Evolutionary conservation across 2,329 filamentous ascomycete genomes (phyloP), one percentile per base, ranked within the genome.

Genomic region (Calonectria hongkongensis): DNA sequence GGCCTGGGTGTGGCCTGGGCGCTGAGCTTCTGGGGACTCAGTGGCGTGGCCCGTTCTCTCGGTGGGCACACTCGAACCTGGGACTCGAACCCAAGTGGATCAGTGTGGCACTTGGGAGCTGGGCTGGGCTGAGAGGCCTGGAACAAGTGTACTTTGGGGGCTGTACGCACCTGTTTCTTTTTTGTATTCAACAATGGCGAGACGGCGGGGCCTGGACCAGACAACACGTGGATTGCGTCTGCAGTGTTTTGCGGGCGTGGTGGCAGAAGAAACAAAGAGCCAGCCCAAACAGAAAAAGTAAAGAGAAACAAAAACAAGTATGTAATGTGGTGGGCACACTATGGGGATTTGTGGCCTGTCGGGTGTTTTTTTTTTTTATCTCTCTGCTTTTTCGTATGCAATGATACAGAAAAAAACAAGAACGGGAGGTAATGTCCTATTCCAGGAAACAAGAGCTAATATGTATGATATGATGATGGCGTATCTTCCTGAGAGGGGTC

Each of bases 41-140:
- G 58, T 63, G 58, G 58, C 58, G 58, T 47, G 58, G 58, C 39
- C 58, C 54, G 54, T 60, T 60, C 54, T 15, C 21, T 60, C n/a
- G 41, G 33, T 58, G 54, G 54, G 54, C 33, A 12, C 51, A 13
- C 54, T 58, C 33, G 25, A 58, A 58, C n/a, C 25, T 25, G 54
- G 30, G 54, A 58, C 33, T 58, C n/a, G 54, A 60, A 36, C 54
- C 54, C 54, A 60, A 60, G 36, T 28, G 36, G 54, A 41, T 36
- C 54, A 9, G 12, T 13, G 54, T 28, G 54, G 54, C 54, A 60
- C 33, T 12, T 16, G 33, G 54, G 25, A 39, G 21, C 54, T 39
- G n/a, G 43, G 43, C 2, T 60, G 54, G 30, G 30, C 16, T 18
- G 28, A 21, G 33, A 60, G 33, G 54, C 54, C 54, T 60, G 54